Conservation (phyloP, 2,329 filamentous ascomycete genomes). For the Rugonectria rugulosa region DNA sequence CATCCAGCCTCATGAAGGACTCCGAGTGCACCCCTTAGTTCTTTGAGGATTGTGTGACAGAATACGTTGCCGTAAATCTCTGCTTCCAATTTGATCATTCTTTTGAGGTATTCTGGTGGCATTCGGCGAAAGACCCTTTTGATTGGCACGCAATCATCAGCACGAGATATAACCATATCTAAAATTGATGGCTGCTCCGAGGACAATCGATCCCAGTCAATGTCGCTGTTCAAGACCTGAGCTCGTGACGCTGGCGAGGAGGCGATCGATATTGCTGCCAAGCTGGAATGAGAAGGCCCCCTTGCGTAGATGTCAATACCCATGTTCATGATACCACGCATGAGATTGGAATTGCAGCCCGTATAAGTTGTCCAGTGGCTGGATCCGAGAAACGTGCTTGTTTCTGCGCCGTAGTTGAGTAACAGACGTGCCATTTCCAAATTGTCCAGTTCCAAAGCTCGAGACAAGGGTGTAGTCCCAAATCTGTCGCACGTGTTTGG, state of each 20-base stretch:
- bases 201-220: constrained; percentile 30
- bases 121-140: constrained; percentile 27
- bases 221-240: constrained; percentile 24
- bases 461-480: constrained; percentile 17
- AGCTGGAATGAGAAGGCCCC: background rate
- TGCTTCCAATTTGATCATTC: constrained; percentile 22
- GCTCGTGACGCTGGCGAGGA: background rate
- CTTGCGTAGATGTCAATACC: constrained; percentile 24
- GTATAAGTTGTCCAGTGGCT: background rate
- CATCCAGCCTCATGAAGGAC: constrained; percentile 26
- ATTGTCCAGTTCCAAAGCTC: background rate
- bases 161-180: background rate
- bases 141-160: background rate
- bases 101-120: constrained; percentile 19
- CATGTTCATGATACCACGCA: constrained; percentile 16
- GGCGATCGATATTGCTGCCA: constrained; percentile 11
- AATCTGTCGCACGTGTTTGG: constrained; percentile 19
- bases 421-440: constrained; percentile 14
- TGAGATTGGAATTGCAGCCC: background rate
- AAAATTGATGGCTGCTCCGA: constrained; percentile 26
- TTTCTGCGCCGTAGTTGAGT: constrained; percentile 24
- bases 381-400: constrained; percentile 8
- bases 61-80: background rate
- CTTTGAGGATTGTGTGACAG: constrained; percentile 19
- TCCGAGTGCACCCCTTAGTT: constrained; percentile 2